Conservation (phyloP, 2,329 filamentous ascomycete genomes). For the Talaromyces sp. region DNA sequence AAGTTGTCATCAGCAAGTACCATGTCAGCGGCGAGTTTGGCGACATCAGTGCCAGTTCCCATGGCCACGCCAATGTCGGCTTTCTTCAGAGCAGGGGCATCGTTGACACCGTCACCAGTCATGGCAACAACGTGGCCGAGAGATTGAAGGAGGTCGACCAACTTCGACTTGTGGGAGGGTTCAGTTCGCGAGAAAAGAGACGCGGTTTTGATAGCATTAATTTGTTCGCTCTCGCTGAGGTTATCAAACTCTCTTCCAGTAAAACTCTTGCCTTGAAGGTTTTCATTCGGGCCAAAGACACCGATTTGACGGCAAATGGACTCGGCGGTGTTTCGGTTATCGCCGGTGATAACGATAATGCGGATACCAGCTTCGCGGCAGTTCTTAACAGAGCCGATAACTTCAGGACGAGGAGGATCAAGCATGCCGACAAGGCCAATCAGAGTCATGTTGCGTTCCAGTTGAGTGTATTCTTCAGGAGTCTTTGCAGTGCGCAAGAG, state of each 20-base stretch:
- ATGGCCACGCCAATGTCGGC: slow-evolving; percentile 98
- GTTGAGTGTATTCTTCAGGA: slow-evolving; percentile 73
- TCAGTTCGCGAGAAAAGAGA: slow-evolving; percentile 96
- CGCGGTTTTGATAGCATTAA: slow-evolving; percentile 77
- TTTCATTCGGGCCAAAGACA: slow-evolving; percentile 76
- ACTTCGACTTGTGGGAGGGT: slow-evolving; percentile 92
- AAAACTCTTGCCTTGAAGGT: slow-evolving; percentile 86
- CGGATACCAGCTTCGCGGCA: slow-evolving; percentile 92
- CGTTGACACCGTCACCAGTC: slow-evolving; percentile 98
- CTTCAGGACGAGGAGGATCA: slow-evolving; percentile 91
- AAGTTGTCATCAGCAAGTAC: slow-evolving; percentile 98
- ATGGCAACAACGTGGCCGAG: slow-evolving; percentile 94
- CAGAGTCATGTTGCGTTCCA: slow-evolving; percentile 93
- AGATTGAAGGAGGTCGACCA: slow-evolving; percentile 93
- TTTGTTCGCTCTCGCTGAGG: slow-evolving; percentile 71
- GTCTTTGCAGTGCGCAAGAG: slow-evolving; percentile 72
- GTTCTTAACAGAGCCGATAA: slow-evolving; percentile 76
- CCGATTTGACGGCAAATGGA: slow-evolving; percentile 97
- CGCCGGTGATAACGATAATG: slow-evolving; percentile 95
- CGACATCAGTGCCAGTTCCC: slow-evolving; percentile 96
- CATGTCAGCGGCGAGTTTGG: slow-evolving; percentile 96
- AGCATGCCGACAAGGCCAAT: slow-evolving; percentile 94
- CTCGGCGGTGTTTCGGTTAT: slow-evolving; percentile 96
- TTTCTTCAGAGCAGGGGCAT: slow-evolving; percentile 96
- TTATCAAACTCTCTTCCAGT: slow-evolving; percentile 94